phyloP scores from a whole-genome alignment of 2,329 filamentous ascomycete species.

The Penicillium sp. region DNA sequence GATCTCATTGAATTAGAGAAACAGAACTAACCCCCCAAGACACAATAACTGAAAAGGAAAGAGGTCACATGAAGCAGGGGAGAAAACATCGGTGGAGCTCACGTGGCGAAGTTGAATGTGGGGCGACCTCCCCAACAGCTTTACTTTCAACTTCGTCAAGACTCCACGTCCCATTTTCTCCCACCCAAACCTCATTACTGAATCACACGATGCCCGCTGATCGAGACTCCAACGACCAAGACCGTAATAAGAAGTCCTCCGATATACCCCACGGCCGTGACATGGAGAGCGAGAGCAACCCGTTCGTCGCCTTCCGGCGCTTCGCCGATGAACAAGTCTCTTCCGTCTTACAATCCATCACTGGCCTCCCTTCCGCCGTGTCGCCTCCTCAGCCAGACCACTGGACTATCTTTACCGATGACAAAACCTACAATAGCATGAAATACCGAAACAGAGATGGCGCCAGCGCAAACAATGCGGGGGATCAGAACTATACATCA shows the following conservation, averaged over 20 bases:
- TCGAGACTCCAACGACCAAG: conserved; percentile 34
- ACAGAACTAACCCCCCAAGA: neutral
- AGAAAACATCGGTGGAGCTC: conserved; percentile 26
- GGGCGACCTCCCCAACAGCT: conserved; percentile 39
- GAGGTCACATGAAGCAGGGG: neutral
- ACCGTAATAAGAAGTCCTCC: conserved; percentile 19
- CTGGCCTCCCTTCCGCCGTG: conserved; percentile 49
- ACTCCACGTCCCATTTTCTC: conserved; percentile 9
- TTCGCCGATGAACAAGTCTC: conserved; percentile 63
- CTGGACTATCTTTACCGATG: conserved; percentile 43
- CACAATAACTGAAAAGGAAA: neutral
- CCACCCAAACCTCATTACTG: conserved; percentile 1
- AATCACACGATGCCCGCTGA: conserved; percentile 18
- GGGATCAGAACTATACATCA: conserved; percentile 15
- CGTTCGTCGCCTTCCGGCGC: conserved; percentile 64
- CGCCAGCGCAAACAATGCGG: conserved; percentile 15
- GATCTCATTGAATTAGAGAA: neutral
- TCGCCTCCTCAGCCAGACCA: conserved; percentile 36
- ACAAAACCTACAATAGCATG: conserved; percentile 32
- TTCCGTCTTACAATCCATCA: conserved; percentile 57
- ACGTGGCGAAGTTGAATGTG: conserved; percentile 36
- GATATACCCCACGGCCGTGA: conserved; percentile 22
- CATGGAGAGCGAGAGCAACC: conserved; percentile 51
- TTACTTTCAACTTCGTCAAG: conserved; percentile 25
- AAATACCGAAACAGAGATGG: conserved; percentile 24